Percentiles rank a stretch among this genome's conserved stretches.
These are phyloP conservation scores for Melanomma pulvis-pyrius DNA, from an alignment of 495 filamentous ascomycete species.

Conservation along the genomic window DNA sequence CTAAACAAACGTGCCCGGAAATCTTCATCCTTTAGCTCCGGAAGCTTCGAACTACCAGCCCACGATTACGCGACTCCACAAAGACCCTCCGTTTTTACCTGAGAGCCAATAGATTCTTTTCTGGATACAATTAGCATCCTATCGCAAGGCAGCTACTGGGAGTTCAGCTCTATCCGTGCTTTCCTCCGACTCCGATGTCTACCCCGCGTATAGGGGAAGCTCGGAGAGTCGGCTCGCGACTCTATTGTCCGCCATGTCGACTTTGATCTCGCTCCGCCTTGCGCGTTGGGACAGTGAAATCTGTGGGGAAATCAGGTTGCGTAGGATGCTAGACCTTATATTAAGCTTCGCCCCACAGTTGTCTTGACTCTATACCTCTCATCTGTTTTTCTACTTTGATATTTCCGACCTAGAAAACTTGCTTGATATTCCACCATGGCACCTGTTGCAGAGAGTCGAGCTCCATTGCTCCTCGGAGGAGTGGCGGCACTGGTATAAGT, in stretches of 20 bases:
- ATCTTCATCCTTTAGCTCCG: background rate
- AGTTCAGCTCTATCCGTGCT: background rate
- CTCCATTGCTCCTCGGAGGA: slow-evolving; percentile 5
- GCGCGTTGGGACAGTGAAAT: background rate
- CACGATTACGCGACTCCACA: background rate
- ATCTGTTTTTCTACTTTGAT: background rate
- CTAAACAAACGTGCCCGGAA: background rate
- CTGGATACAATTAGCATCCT: background rate
- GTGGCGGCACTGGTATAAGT: slow-evolving; percentile 3
- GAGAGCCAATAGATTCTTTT: background rate
- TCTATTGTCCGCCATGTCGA: background rate
- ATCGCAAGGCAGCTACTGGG: background rate
- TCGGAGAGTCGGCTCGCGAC: slow-evolving; percentile 21
- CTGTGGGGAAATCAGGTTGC: background rate
- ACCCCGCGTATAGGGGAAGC: slow-evolving; percentile 24
- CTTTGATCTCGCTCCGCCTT: too few species aligned
- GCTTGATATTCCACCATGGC: background rate
- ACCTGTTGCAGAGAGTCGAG: background rate
- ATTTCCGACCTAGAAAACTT: background rate
- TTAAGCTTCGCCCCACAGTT: background rate
- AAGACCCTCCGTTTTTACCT: background rate
- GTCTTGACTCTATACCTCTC: background rate
- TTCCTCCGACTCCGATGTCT: slow-evolving; percentile 16
- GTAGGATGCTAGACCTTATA: background rate
- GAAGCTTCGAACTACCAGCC: background rate